Evolutionary conservation across 83 land plant species (phyloP).

Genomic region (Isoetes engelmannii): DNA sequence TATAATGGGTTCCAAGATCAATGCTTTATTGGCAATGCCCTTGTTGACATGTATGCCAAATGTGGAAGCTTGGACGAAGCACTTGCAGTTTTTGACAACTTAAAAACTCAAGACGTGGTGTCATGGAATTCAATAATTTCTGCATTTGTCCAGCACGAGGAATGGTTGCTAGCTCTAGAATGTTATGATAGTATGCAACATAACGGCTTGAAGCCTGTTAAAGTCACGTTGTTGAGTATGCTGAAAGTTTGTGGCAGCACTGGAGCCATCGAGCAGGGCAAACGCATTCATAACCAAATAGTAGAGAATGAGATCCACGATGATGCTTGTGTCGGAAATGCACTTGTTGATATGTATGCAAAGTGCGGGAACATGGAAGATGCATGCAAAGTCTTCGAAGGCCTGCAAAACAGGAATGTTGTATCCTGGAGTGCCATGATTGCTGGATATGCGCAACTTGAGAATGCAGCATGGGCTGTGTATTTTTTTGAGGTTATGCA

Average conservation of each 20-base stretch:
- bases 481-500: constrained; percentile 28
- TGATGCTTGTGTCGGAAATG: constrained; percentile 14
- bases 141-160: constrained; percentile 26
- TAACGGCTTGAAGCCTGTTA: constrained; percentile 24
- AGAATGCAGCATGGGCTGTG: constrained; percentile 25
- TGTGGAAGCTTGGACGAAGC: constrained; percentile 27
- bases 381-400: constrained; percentile 27
- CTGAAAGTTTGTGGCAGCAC: constrained; percentile 26
- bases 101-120: constrained; percentile 20
- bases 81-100: constrained; percentile 10
- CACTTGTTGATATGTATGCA: constrained; percentile 21
- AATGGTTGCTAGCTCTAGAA: constrained; percentile 8
- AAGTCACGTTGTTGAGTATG: constrained; percentile 24
- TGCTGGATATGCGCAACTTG: constrained; percentile 40
- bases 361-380: constrained; percentile 44
- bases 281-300: constrained; percentile 6
- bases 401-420: constrained; percentile 23
- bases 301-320: neutral
- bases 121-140: constrained; percentile 39
- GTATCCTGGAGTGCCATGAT: constrained; percentile 45
- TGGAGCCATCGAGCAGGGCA: constrained; percentile 19
- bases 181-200: constrained; percentile 17
- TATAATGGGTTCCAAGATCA: constrained; percentile 22
- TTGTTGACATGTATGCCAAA: constrained; percentile 36
- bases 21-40: constrained; percentile 36